A percentile compares a stretch with the other conserved stretches of the same genome.
Conservation (phyloP, 148 eudicot genomes). For the Nepenthes mirabilis region DNA sequence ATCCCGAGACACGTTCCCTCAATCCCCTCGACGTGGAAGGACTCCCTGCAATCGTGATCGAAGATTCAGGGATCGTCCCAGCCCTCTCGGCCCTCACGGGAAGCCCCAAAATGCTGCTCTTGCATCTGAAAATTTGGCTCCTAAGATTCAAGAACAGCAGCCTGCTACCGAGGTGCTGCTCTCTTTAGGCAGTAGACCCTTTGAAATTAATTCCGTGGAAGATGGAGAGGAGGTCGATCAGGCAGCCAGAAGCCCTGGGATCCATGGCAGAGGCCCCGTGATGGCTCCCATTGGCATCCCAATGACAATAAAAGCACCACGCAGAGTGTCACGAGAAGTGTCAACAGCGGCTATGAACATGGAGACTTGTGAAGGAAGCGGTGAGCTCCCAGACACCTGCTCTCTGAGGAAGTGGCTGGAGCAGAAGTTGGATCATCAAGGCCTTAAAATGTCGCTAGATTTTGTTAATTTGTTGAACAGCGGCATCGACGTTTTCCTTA, state of each 20-base stretch:
- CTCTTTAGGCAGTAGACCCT: slow-evolving; percentile 55
- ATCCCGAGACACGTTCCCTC: slow-evolving; percentile 42
- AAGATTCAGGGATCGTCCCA: slow-evolving; percentile 39
- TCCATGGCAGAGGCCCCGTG: slow-evolving; percentile 60
- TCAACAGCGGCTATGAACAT: slow-evolving; percentile 9
- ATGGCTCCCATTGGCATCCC: slow-evolving; percentile 66
- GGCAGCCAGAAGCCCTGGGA: slow-evolving; percentile 32
- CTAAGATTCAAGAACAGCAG: slow-evolving; percentile 45
- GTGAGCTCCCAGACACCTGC: slow-evolving; percentile 44
- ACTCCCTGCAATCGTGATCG: slow-evolving; percentile 41
- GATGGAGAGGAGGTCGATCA: slow-evolving; percentile 87
- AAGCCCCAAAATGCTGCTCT: slow-evolving; percentile 29
- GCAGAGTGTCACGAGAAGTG: slow-evolving; percentile 26
- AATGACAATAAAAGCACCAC: slow-evolving; percentile 34
- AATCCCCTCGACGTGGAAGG: slow-evolving; percentile 52
- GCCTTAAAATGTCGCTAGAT: slow-evolving; percentile 40
- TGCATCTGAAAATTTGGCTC: slow-evolving; percentile 20
- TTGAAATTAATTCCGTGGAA: slow-evolving; percentile 57
- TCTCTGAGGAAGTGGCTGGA: slow-evolving; percentile 50
- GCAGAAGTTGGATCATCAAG: slow-evolving; percentile 43
- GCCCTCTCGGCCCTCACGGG: slow-evolving; percentile 70
- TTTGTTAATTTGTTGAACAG: slow-evolving; percentile 52
- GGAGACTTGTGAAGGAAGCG: slow-evolving; percentile 34
- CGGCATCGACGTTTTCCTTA: slow-evolving; percentile 50
- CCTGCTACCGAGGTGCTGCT: slow-evolving; percentile 48